Evolutionary conservation across 306 rosid species (phyloP).

Genomic region (Quercus dentata): DNA sequence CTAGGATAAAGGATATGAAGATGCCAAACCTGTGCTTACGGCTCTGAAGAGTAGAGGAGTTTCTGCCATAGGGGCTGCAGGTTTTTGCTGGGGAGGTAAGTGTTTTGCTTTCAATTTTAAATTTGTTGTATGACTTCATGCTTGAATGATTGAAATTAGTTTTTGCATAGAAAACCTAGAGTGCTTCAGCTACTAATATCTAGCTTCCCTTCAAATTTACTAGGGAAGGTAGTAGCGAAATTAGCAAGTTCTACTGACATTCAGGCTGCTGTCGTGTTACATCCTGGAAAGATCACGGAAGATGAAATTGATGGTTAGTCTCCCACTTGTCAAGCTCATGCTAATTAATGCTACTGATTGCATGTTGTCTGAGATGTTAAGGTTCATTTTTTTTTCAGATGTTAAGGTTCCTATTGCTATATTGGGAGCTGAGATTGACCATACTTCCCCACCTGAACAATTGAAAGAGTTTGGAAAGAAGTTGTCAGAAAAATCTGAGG

Average conservation of each 20-base stretch:
- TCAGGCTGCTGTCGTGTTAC: slow-evolving; percentile 43
- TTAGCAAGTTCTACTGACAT: slow-evolving; percentile 32
- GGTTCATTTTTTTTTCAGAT: slow-evolving; percentile 19
- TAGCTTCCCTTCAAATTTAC: slow-evolving; percentile 1
- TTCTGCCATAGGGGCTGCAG: slow-evolving; percentile 54
- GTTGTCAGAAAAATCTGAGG: slow-evolving; percentile 40
- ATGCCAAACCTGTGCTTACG: slow-evolving; percentile 39
- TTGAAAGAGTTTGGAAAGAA: slow-evolving; percentile 38
- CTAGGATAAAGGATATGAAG: slow-evolving; percentile 55
- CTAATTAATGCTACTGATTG: neutral
- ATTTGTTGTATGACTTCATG: neutral
- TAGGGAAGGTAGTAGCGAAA: slow-evolving; percentile 42
- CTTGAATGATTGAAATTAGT: neutral
- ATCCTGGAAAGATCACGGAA: slow-evolving; percentile 32
- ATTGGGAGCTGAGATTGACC: slow-evolving; percentile 48
- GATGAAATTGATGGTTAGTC: slow-evolving; percentile 29
- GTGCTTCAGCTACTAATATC: neutral
- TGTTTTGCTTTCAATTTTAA: neutral
- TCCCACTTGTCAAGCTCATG: neutral
- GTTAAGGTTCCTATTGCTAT: slow-evolving; percentile 48
- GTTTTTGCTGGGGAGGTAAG: slow-evolving; percentile 72
- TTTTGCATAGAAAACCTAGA: neutral
- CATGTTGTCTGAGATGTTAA: neutral
- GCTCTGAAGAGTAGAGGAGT: slow-evolving; percentile 51
- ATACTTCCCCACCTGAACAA: slow-evolving; percentile 28